A percentile compares a stretch with the other conserved stretches of the same genome.
Conservation (phyloP, 208 protist genomes). For the Crithidia sp. region DNA sequence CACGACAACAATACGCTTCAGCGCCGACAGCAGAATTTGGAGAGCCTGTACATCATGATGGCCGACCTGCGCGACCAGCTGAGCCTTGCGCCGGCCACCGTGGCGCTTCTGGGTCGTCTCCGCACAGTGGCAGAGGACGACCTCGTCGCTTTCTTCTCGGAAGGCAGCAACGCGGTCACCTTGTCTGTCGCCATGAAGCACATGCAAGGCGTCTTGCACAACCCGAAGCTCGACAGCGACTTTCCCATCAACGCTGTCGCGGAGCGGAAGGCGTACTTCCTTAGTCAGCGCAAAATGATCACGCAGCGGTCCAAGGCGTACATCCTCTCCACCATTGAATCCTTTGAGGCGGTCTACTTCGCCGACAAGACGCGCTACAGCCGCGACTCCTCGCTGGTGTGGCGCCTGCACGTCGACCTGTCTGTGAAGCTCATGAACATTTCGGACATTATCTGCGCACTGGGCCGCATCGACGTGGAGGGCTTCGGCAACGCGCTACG, state of each 20-base stretch:
- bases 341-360: conserved; percentile 63
- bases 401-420: conserved; percentile 77
- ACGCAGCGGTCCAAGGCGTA: conserved; percentile 67
- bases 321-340: conserved; percentile 59
- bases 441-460: conserved; percentile 66
- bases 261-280: conserved; percentile 78
- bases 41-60: conserved; percentile 68
- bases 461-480: conserved; percentile 73
- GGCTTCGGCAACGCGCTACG: conserved; percentile 71
- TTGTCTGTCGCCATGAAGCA: conserved; percentile 74
- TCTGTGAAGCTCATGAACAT: conserved; percentile 58
- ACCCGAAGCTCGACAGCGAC: conserved; percentile 63
- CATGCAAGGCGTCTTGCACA: conserved; percentile 74
- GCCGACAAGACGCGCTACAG: conserved; percentile 63
- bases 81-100: conserved; percentile 50
- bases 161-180: conserved; percentile 65
- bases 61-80: conserved; percentile 70
- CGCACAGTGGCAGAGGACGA: conserved; percentile 42
- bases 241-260: conserved; percentile 85
- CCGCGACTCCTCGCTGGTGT: conserved; percentile 63
- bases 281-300: conserved; percentile 78
- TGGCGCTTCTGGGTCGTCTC: conserved; percentile 53
- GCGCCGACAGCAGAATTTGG: conserved; percentile 79
- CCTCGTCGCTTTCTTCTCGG: conserved; percentile 66
- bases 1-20: conserved; percentile 86